A percentile compares a stretch with the other conserved stretches of the same genome.
Conservation (phyloP, 2,329 filamentous ascomycete genomes). For the Dactylellina leptospora region DNA sequence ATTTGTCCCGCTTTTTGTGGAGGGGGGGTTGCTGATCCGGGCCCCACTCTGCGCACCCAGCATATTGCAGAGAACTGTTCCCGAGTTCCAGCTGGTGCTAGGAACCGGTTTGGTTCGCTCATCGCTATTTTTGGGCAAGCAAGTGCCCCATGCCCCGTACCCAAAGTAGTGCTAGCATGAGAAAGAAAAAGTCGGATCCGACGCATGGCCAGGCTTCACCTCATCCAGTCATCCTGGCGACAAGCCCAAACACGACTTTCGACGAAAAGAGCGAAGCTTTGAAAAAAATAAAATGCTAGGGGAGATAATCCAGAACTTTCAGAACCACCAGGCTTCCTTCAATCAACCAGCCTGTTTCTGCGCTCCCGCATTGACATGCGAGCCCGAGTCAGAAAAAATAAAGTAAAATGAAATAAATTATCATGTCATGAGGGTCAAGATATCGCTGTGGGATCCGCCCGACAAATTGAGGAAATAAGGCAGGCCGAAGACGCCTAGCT, state of each 20-base stretch:
- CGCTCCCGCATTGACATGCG: slow-evolving; percentile 31
- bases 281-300: background rate
- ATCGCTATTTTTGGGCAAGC: slow-evolving; percentile 52
- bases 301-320: background rate
- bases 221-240: slow-evolving; percentile 14
- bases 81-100: slow-evolving; percentile 11
- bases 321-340: too few relatives aligned
- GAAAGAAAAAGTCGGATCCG: slow-evolving; percentile 32
- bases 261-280: background rate
- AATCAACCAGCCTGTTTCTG: slow-evolving; percentile 7
- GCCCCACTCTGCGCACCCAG: slow-evolving; percentile 12
- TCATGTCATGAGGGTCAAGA: slow-evolving; percentile 15
- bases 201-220: slow-evolving; percentile 16
- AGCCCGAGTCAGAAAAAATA: slow-evolving; percentile 1
- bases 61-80: slow-evolving; percentile 13
- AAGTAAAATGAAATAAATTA: slow-evolving; percentile 3
- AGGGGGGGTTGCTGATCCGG: slow-evolving; percentile 32
- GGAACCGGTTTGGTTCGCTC: slow-evolving; percentile 13
- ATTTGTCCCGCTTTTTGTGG: slow-evolving; percentile 28
- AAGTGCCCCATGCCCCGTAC: slow-evolving; percentile 20
- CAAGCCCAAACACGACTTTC: slow-evolving; percentile 16
- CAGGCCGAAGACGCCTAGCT: slow-evolving; percentile 36
- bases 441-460: slow-evolving; percentile 29
- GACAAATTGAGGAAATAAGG: slow-evolving; percentile 42
- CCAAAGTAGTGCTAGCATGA: background rate